Evolutionary conservation across 495 filamentous ascomycete genomes (phyloP).

Genomic region (Hypoxylon lienhwacheense): DNA sequence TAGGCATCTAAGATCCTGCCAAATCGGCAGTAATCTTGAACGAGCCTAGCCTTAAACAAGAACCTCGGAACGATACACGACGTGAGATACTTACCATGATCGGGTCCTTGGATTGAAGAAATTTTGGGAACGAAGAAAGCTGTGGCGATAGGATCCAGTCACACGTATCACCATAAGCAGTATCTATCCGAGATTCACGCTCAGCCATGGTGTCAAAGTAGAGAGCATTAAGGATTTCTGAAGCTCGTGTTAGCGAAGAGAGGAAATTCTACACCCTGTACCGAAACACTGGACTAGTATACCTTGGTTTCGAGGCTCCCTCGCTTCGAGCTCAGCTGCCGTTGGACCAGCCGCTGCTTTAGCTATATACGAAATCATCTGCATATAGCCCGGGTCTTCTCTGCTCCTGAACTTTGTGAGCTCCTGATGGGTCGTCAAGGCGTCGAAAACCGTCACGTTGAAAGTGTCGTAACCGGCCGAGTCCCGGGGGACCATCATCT

Average conservation of each 20-base stretch:
- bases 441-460: constrained; percentile 34
- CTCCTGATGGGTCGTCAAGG: constrained; percentile 32
- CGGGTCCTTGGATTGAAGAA: constrained; percentile 29
- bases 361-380: constrained; percentile 31
- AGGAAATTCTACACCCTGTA: not conserved
- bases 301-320: constrained; percentile 42
- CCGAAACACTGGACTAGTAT: not conserved
- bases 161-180: constrained; percentile 38
- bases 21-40: not conserved
- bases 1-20: not conserved
- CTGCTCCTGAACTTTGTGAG: constrained; percentile 32
- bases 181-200: constrained; percentile 37
- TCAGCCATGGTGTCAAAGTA: constrained; percentile 40
- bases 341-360: constrained; percentile 35
- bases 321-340: constrained; percentile 31
- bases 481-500: constrained; percentile 39
- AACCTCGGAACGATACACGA: not conserved
- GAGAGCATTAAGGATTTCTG: constrained; percentile 40
- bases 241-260: not conserved
- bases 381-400: constrained; percentile 33
- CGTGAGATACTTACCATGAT: constrained; percentile 20
- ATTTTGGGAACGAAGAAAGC: constrained; percentile 26
- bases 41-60: not conserved
- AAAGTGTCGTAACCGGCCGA: constrained; percentile 34
- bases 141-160: constrained; percentile 36